These are phyloP conservation scores for Clonostachys rosea DNA, from an alignment of 2,329 filamentous ascomycete species.

Conservation along the genomic window DNA sequence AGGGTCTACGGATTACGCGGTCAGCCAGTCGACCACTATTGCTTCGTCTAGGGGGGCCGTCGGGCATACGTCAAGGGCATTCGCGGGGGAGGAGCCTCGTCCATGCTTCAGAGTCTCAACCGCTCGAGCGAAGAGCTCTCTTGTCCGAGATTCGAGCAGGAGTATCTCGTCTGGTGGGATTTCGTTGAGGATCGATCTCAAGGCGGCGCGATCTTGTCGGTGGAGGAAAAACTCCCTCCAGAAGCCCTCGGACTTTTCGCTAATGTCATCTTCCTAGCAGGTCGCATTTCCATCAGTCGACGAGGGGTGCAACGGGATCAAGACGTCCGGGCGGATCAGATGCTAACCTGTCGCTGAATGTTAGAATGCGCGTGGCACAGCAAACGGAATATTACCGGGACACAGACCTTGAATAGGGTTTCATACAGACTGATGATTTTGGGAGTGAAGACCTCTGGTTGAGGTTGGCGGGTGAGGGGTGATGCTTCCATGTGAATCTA, in stretches of 20 bases:
- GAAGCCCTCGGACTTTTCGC: conserved; percentile 80
- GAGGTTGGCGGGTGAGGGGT: conserved; percentile 86
- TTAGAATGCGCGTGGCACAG: not conserved
- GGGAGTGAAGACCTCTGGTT: conserved; percentile 86
- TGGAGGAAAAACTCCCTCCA: conserved; percentile 96
- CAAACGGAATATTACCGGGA: too few relatives aligned
- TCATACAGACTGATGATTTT: conserved; percentile 93
- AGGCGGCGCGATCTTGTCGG: conserved; percentile 66
- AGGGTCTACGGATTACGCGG: conserved; percentile 61
- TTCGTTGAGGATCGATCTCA: conserved; percentile 66
- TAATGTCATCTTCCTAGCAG: conserved; percentile 55
- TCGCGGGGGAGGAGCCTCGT: conserved; percentile 59
- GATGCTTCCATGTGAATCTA: conserved; percentile 69
- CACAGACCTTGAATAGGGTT: conserved; percentile 67
- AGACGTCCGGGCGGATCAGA: not conserved
- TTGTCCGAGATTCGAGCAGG: conserved; percentile 70
- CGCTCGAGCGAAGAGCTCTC: conserved; percentile 72
- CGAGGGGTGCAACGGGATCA: conserved; percentile 12
- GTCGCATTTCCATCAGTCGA: conserved; percentile 15
- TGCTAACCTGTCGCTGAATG: conserved; percentile 11
- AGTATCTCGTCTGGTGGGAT: conserved; percentile 72
- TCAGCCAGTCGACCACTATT: conserved; percentile 5
- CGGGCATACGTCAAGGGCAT: conserved; percentile 76
- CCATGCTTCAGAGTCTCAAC: conserved; percentile 63
- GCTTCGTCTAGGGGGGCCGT: not conserved